Percentiles rank a stretch among this genome's conserved stretches.
These are phyloP conservation scores for Aphanoascus verrucosus DNA, from an alignment of 2,329 filamentous ascomycete genomes.

Conservation along the genomic window DNA sequence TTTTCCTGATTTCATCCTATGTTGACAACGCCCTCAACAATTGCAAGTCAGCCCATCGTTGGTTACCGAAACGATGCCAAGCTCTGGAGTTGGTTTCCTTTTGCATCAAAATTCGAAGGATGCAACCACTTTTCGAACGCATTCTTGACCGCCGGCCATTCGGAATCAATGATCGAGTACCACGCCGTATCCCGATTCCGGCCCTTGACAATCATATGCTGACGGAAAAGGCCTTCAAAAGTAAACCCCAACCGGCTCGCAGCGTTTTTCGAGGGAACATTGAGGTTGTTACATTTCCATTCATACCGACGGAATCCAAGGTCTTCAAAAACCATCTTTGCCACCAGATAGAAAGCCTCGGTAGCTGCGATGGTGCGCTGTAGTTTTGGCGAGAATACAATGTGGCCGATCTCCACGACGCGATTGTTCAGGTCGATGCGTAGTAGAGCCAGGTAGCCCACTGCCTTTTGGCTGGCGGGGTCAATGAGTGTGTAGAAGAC, in stretches of 20 bases:
- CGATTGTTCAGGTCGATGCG: constrained; percentile 41
- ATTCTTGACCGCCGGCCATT: constrained; percentile 43
- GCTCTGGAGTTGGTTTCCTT: constrained; percentile 42
- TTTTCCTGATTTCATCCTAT: not conserved
- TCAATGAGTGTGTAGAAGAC: constrained; percentile 40
- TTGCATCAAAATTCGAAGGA: constrained; percentile 45
- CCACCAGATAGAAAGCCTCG: constrained; percentile 48
- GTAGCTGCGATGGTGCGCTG: constrained; percentile 48
- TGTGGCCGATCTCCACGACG: constrained; percentile 47
- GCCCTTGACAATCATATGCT: constrained; percentile 52
- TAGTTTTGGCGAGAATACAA: constrained; percentile 43
- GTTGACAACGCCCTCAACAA: not conserved
- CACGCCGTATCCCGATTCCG: constrained; percentile 49
- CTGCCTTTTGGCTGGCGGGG: constrained; percentile 22
- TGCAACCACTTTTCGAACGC: constrained; percentile 47
- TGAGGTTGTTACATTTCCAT: constrained; percentile 54
- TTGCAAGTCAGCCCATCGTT: not conserved
- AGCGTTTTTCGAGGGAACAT: constrained; percentile 44
- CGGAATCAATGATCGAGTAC: constrained; percentile 48
- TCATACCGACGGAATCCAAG: constrained; percentile 49
- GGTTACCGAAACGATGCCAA: constrained; percentile 28
- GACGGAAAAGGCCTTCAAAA: constrained; percentile 50
- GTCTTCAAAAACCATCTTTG: constrained; percentile 44
- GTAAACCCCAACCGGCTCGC: constrained; percentile 49
- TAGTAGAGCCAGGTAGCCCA: constrained; percentile 38